A percentile compares a stretch with the other conserved stretches of the same genome.
Conservation (phyloP, 176 grass and related monocot species). For the Secale cereale region DNA sequence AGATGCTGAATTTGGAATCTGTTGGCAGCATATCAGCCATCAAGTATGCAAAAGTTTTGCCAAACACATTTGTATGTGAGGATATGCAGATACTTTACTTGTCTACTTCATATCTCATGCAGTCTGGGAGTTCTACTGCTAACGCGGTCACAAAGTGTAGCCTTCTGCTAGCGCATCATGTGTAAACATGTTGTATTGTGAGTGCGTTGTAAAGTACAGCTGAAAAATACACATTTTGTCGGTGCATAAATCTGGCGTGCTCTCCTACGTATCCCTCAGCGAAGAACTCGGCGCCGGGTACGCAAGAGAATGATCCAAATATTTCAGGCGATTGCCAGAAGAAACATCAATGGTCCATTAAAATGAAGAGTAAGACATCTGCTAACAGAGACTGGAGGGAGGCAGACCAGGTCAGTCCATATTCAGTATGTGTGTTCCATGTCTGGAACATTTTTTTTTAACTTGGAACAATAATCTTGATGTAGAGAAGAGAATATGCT, state of each 20-base stretch:
- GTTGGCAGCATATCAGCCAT: not conserved
- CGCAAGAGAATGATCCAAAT: not conserved
- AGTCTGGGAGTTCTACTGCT: not conserved
- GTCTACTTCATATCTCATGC: not conserved
- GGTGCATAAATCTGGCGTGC: not conserved
- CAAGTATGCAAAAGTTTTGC: too few relatives aligned
- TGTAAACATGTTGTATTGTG: not conserved
- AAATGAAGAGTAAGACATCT: not conserved
- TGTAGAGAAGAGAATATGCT: not conserved
- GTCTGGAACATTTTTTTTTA: not conserved
- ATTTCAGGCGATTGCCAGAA: not conserved
- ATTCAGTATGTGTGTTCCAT: not conserved
- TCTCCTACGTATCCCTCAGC: not conserved
- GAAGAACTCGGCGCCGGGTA: not conserved
- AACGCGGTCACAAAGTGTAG: not conserved
- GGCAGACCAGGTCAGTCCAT: not conserved
- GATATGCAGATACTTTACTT: not conserved
- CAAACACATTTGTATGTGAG: not conserved
- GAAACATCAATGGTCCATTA: not conserved
- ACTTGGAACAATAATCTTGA: not conserved
- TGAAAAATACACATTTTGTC: not conserved
- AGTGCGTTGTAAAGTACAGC: not conserved
- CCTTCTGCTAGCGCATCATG: not conserved
- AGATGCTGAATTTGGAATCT: not conserved
- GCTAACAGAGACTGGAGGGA: not conserved